phyloP scores from a whole-genome alignment of 345 rosid species.

The Melaleuca quinquenervia region DNA sequence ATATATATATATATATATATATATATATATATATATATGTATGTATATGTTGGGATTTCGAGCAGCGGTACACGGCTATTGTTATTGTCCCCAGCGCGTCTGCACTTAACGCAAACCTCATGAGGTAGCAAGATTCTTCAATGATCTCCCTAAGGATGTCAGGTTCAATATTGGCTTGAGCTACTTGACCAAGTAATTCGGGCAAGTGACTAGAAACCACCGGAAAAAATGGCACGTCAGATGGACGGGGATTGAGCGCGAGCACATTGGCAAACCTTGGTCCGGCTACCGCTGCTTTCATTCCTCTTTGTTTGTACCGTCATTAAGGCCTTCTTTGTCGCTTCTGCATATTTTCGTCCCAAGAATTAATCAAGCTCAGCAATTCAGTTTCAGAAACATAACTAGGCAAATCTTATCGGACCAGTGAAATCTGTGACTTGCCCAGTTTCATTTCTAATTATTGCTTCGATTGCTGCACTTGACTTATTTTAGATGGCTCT shows the following conservation, averaged over 20 bases:
- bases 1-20: no score
- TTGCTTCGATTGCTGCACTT: background rate
- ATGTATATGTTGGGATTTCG: no score
- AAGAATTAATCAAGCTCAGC: background rate
- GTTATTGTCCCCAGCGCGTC: no score
- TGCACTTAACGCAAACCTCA: no score
- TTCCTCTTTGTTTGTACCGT: no score
- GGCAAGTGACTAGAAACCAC: background rate
- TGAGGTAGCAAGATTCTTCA: background rate
- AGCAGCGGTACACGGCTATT: no score
- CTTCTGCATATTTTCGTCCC: background rate
- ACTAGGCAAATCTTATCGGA: background rate
- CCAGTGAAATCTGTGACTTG: no score
- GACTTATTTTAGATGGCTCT: background rate
- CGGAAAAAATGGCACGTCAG: background rate
- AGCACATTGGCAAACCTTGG: background rate
- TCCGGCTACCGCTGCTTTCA: background rate
- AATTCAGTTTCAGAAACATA: background rate
- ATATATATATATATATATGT: no score
- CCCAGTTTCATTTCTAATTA: no score
- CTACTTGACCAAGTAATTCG: background rate
- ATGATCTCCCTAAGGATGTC: background rate
- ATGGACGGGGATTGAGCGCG: background rate
- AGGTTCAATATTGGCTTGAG: background rate
- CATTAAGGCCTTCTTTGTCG: background rate